Conservation (phyloP, 805 yeast genomes). For the Nakazawaea wyomingensis region DNA sequence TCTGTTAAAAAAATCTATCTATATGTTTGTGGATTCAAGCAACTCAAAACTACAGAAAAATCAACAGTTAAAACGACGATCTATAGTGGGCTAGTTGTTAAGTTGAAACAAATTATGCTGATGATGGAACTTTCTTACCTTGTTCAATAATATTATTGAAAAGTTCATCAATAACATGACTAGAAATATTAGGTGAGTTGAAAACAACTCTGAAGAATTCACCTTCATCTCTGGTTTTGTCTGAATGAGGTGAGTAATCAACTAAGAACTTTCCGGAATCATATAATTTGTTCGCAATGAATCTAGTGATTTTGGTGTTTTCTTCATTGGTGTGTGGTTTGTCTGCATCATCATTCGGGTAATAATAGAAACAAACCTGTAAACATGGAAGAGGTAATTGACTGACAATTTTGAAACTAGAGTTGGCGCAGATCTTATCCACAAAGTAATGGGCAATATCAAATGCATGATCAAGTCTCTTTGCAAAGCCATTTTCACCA, state of each 20-base stretch:
- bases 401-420: slow-evolving; percentile 53
- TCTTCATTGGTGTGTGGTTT: slow-evolving; percentile 22
- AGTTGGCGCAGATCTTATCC: slow-evolving; percentile 27
- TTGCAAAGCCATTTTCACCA: slow-evolving; percentile 60
- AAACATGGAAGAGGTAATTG: slow-evolving; percentile 65
- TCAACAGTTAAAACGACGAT: no score
- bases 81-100: no score
- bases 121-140: not conserved
- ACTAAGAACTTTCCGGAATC: slow-evolving; percentile 61
- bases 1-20: not conserved
- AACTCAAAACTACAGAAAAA: not conserved
- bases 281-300: slow-evolving; percentile 57
- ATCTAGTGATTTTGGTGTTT: slow-evolving; percentile 54
- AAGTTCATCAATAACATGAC: slow-evolving; percentile 39
- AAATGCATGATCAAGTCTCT: slow-evolving; percentile 70
- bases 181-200: slow-evolving; percentile 58
- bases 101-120: no score
- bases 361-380: slow-evolving; percentile 78
- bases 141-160: not conserved
- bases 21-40: not conserved
- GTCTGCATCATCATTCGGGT: slow-evolving; percentile 30
- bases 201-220: slow-evolving; percentile 84
- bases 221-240: slow-evolving; percentile 37
- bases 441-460: slow-evolving; percentile 61
- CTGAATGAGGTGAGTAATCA: slow-evolving; percentile 72